phyloP scores from a whole-genome alignment of 1,284 basidiomycete species.

The Ceraceosorus guamensis region DNA sequence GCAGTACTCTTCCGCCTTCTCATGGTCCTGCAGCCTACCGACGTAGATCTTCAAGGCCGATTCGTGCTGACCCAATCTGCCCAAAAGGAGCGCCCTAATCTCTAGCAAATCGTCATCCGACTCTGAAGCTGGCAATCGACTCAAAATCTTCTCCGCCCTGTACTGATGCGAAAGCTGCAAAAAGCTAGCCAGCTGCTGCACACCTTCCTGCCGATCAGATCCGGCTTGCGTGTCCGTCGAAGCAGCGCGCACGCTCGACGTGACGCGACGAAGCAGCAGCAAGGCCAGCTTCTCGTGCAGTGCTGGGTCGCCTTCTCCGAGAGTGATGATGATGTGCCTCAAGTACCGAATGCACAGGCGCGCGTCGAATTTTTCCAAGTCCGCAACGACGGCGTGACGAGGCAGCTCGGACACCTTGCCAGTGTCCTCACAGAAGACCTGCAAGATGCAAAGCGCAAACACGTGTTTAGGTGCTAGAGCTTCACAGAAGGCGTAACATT shows the following conservation, averaged over 20 bases:
- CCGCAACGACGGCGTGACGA: constrained; percentile 23
- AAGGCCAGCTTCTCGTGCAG: constrained; percentile 85
- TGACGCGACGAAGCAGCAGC: constrained; percentile 60
- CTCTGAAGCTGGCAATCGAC: constrained; percentile 68
- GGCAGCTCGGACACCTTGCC: constrained; percentile 62
- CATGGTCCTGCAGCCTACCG: constrained; percentile 70
- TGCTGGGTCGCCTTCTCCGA: constrained; percentile 60
- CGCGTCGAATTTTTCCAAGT: constrained; percentile 65
- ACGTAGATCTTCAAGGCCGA: constrained; percentile 89
- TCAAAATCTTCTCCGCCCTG: constrained; percentile 71
- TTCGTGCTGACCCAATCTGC: constrained; percentile 80
- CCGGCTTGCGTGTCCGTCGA: background rate
- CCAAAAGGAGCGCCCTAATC: constrained; percentile 80
- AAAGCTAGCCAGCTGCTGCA: constrained; percentile 68
- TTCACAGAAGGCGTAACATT: no score
- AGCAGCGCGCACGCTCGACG: background rate
- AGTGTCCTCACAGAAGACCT: constrained; percentile 88
- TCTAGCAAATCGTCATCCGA: constrained; percentile 58
- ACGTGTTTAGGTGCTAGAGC: no score
- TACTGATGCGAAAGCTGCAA: constrained; percentile 67
- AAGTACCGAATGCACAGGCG: constrained; percentile 64
- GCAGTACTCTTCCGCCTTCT: constrained; percentile 68
- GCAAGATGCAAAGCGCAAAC: no score
- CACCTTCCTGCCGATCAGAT: constrained; percentile 52
- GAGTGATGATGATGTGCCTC: constrained; percentile 73